Conservation (phyloP, 202 grass and related monocot genomes). For the Zoysia matrella region DNA sequence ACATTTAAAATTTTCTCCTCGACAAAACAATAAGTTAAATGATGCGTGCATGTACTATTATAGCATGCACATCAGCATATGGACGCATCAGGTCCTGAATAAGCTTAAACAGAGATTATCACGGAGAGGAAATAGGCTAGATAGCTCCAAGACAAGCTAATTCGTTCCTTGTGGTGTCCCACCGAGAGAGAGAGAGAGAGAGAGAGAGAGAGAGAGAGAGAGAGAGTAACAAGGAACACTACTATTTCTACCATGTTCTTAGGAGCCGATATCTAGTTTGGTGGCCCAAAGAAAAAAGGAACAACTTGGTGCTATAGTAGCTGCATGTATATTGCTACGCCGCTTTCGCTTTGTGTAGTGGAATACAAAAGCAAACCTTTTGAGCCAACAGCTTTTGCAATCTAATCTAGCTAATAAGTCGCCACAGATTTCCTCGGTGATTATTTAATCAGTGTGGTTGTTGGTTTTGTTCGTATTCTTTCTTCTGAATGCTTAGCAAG, state of each 20-base stretch:
- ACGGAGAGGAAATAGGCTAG: slow-evolving; percentile 56
- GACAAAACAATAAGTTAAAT: slow-evolving; percentile 23
- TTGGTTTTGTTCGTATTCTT: slow-evolving; percentile 15
- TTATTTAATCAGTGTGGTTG: slow-evolving; percentile 46
- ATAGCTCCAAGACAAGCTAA: slow-evolving; percentile 49
- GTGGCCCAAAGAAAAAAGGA: neutral
- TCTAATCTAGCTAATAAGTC: slow-evolving; percentile 6
- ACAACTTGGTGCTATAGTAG: neutral
- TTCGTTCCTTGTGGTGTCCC: slow-evolving; percentile 30
- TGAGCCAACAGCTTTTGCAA: slow-evolving; percentile 40
- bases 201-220: neutral
- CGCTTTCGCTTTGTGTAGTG: slow-evolving; percentile 65
- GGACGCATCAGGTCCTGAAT: slow-evolving; percentile 36
- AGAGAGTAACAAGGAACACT: neutral
- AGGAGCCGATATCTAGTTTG: too few relatives aligned
- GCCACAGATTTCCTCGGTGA: slow-evolving; percentile 53
- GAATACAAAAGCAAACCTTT: slow-evolving; percentile 60
- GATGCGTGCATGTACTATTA: slow-evolving; percentile 16
- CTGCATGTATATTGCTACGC: slow-evolving; percentile 16
- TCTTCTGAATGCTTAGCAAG: slow-evolving; percentile 15
- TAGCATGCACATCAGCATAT: slow-evolving; percentile 24
- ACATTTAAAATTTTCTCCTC: neutral
- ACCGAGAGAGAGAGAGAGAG: slow-evolving; percentile 35
- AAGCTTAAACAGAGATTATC: slow-evolving; percentile 47
- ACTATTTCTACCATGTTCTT: slow-evolving; percentile 34